phyloP scores from a whole-genome alignment of 1,284 basidiomycete species.

The Cutaneotrichosporon cavernicola region DNA sequence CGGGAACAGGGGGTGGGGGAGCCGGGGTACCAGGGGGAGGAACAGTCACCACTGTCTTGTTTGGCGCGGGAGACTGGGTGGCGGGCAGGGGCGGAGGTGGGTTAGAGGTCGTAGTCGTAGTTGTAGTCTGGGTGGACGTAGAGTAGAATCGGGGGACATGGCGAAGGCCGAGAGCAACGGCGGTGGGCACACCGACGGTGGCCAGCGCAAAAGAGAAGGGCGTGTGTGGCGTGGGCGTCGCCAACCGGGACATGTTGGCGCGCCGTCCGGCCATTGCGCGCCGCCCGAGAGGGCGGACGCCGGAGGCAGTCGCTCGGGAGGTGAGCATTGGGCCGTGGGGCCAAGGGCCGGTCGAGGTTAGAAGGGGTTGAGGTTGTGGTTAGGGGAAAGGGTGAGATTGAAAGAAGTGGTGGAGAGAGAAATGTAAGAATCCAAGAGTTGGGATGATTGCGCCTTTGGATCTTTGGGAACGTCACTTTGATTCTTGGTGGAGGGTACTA shows the following conservation, averaged over 20 bases:
- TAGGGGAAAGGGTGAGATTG: not conserved
- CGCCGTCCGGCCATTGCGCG: slow-evolving; percentile 2
- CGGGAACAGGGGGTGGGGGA: slow-evolving; percentile 15
- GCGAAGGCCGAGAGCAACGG: slow-evolving; percentile 20
- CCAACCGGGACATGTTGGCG: slow-evolving; percentile 4
- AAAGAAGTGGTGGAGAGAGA: slow-evolving; percentile 3
- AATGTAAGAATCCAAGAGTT: not conserved
- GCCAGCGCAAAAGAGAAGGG: slow-evolving; percentile 9
- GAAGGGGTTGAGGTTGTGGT: slow-evolving; percentile 4
- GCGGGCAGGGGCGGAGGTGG: slow-evolving; percentile 19
- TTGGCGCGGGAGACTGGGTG: slow-evolving; percentile 10
- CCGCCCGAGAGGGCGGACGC: slow-evolving; percentile 4
- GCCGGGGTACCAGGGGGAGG: slow-evolving; percentile 38
- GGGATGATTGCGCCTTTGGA: too few species aligned
- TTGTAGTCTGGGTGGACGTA: slow-evolving; percentile 33
- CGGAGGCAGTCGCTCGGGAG: slow-evolving; percentile 12
- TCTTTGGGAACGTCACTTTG: too few species aligned
- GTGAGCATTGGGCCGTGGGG: slow-evolving; percentile 15
- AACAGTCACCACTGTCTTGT: slow-evolving; percentile 18
- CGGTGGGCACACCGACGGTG: slow-evolving; percentile 15
- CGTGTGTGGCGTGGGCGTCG: slow-evolving; percentile 7
- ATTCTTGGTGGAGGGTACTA: too few species aligned
- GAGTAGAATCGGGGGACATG: slow-evolving; percentile 26
- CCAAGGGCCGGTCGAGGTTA: not conserved
- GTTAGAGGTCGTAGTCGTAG: slow-evolving; percentile 17